Conservation (phyloP, 2,329 filamentous ascomycete genomes). For the Kalmusia sp. region DNA sequence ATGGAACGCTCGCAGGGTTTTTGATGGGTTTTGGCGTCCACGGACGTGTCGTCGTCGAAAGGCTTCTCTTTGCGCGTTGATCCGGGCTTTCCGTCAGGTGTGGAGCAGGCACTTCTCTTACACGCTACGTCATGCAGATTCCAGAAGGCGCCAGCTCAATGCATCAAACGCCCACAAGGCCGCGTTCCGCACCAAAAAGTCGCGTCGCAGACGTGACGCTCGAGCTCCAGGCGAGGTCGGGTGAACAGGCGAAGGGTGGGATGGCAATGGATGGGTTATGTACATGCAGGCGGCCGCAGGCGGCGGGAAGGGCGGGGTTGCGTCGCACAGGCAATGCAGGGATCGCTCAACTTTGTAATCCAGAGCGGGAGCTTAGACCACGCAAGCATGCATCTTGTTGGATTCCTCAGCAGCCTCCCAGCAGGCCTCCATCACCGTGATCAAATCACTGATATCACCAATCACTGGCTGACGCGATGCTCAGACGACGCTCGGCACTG, state of each 20-base stretch:
- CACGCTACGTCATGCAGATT: slow-evolving; percentile 3
- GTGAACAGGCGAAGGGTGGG: not conserved
- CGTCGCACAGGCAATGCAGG: not conserved
- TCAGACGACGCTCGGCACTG: too few species aligned
- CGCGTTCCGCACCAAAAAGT: not conserved
- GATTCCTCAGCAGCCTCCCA: too few species aligned
- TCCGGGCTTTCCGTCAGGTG: slow-evolving; percentile 5
- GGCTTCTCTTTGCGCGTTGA: not conserved
- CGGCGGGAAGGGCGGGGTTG: not conserved
- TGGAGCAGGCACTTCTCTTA: not conserved
- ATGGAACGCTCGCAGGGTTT: not conserved
- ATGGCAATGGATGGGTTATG: not conserved
- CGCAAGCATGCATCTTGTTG: not conserved
- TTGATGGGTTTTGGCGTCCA: not conserved
- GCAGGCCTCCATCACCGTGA: too few species aligned
- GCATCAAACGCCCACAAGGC: not conserved
- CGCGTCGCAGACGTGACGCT: not conserved
- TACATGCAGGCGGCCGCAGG: not conserved
- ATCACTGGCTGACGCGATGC: too few species aligned
- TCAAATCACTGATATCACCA: too few species aligned
- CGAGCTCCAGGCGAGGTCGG: not conserved
- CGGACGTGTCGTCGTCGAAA: not conserved
- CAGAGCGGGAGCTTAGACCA: not conserved
- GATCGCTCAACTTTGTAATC: slow-evolving; percentile 1
- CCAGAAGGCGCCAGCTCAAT: not conserved